Evolutionary conservation across 805 yeast species (phyloP).

Genomic region (Lachancea nothofagi): DNA sequence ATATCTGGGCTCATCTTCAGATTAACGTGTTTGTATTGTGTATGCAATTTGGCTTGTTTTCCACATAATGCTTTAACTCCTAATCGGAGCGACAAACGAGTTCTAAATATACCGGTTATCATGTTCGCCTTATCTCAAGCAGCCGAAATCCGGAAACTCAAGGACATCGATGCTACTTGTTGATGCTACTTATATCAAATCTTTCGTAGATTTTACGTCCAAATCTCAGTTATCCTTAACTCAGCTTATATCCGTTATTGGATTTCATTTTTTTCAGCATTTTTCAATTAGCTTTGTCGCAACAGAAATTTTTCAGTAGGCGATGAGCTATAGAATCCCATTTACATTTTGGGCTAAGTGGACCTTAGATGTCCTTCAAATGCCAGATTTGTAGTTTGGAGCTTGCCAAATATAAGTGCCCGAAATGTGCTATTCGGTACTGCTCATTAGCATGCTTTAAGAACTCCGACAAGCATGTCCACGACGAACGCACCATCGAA

Average conservation of each 20-base stretch:
- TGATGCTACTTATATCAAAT: too few species aligned
- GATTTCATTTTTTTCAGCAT: too few species aligned
- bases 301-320: background rate
- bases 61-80: background rate
- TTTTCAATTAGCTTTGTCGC: too few species aligned
- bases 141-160: too few species aligned
- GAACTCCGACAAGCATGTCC: constrained; percentile 29
- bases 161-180: too few species aligned
- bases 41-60: constrained; percentile 7
- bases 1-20: constrained; percentile 3
- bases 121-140: too few species aligned
- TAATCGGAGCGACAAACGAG: too few species aligned
- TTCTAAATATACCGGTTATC: too few species aligned
- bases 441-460: constrained; percentile 60
- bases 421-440: constrained; percentile 40
- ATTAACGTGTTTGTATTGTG: constrained; percentile 12
- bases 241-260: too few species aligned
- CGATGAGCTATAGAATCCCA: constrained; percentile 1
- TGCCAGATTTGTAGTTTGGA: constrained; percentile 34
- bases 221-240: too few species aligned
- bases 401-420: constrained; percentile 43
- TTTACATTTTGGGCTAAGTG: background rate
- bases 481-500: constrained; percentile 1
- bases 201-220: too few species aligned
- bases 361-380: constrained; percentile 10